Evolutionary conservation across 495 filamentous ascomycete genomes (phyloP).

Genomic region (Podospora didyma): DNA sequence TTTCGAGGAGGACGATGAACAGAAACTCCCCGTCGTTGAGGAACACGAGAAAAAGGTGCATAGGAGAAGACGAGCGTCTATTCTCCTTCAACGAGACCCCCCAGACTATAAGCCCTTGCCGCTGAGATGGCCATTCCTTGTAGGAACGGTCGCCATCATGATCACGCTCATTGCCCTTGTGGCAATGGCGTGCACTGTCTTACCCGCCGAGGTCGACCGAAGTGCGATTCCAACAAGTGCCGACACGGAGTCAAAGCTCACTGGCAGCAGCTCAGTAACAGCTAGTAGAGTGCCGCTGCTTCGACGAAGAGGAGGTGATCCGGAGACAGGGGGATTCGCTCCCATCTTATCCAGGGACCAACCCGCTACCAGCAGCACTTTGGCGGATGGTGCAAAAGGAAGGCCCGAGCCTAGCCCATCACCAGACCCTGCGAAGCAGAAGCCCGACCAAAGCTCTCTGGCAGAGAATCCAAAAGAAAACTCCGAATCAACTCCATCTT

Average conservation of each 20-base stretch:
- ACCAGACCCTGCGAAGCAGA: too few species aligned
- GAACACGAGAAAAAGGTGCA: neutral
- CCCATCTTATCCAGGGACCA: too few species aligned
- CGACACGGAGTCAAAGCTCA: neutral
- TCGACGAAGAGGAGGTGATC: too few species aligned
- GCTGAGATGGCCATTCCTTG: constrained; percentile 34
- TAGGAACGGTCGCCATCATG: constrained; percentile 14
- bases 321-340: too few species aligned
- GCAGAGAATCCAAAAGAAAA: too few species aligned
- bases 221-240: constrained; percentile 7
- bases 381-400: too few species aligned
- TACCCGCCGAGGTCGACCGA: constrained; percentile 20
- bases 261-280: neutral
- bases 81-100: neutral
- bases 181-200: constrained; percentile 19
- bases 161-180: constrained; percentile 18
- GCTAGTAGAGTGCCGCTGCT: neutral
- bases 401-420: too few species aligned
- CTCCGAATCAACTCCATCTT: too few species aligned
- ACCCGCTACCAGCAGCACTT: too few species aligned
- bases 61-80: neutral
- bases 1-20: neutral
- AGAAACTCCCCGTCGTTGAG: neutral
- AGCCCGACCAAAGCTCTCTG: too few species aligned
- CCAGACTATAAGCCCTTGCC: constrained; percentile 34